Conservation (phyloP, 768 basidiomycete genomes). For the Russula sp. region DNA sequence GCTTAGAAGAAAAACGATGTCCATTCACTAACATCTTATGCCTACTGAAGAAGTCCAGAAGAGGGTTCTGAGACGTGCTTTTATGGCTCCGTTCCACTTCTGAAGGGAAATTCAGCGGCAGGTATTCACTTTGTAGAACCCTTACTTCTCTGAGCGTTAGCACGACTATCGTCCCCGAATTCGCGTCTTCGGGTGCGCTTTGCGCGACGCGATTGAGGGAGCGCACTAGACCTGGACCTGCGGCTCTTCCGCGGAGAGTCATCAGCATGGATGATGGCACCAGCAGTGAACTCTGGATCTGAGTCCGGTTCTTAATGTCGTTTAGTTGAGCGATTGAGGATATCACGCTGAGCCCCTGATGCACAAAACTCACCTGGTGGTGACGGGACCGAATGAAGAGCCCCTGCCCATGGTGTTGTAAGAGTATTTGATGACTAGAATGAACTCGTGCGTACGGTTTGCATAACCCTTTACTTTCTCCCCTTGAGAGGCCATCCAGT, state of each 20-base stretch:
- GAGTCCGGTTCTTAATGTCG: constrained; percentile 42
- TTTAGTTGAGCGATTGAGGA: background rate
- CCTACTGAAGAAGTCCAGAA: constrained; percentile 34
- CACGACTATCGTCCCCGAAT: background rate
- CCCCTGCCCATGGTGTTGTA: constrained; percentile 1
- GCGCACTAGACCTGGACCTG: constrained; percentile 25
- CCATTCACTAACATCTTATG: constrained; percentile 14
- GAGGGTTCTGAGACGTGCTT: constrained; percentile 30
- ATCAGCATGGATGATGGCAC: constrained; percentile 38
- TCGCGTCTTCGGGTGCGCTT: constrained; percentile 18
- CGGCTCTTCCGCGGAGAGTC: constrained; percentile 35
- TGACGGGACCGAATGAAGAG: constrained; percentile 36
- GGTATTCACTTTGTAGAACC: background rate
- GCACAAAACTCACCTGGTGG: constrained; percentile 37
- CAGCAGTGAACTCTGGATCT: constrained; percentile 51
- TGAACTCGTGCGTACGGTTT: constrained; percentile 6
- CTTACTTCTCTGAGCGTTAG: constrained; percentile 34
- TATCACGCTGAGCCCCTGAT: background rate
- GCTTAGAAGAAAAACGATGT: constrained; percentile 5
- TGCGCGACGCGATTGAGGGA: background rate
- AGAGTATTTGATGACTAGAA: background rate
- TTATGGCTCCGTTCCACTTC: constrained; percentile 18
- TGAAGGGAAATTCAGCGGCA: background rate
- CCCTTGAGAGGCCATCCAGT: background rate
- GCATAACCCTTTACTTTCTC: constrained; percentile 18